Evolutionary conservation across 768 basidiomycete genomes (phyloP), one percentile per base, ranked within the genome.

Genomic region (Trametes cingulata): DNA sequence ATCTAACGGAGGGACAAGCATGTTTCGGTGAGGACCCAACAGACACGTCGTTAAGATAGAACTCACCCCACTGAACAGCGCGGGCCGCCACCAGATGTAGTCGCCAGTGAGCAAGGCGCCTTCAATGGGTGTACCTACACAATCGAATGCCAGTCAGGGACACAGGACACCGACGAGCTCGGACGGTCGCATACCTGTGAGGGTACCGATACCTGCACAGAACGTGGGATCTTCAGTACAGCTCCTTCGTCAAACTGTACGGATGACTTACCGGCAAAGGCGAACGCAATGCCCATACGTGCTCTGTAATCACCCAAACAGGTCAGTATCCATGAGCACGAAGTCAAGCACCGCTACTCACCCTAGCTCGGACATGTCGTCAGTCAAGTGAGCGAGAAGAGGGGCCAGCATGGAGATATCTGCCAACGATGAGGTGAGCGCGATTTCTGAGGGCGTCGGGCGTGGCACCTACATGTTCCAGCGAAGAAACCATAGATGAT

Each of bases 81-180:
- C 61, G 6, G 68, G 43, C 76, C 79, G 33, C 73, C 61, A 66
- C 67, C 65, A 67, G 19, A 47, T 42, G 49, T 63, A 77, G 64
- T 64, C 40, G 27, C 40, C 39, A 10, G 76, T 75, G 29, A 82
- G 70, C 17, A 85, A 65, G 0, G 81, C 81, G 17, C 84, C 83
- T 24, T 77, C 76, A 47, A 85, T 78, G 0, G 83, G 84, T 52
- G 79, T 81, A 3, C 83, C 83, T 12, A 76, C 80, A 25, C 80
- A 67, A 40, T 78, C 60, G 8, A 22, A 22, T n/a, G n/a, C n/a
- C n/a, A n/a, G n/a, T n/a, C n/a, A 9, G 35, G 8, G 8, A 3
- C 10, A 36, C 27, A 36, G 48, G 8, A n/a, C 6, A 39, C 19
- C 46, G 27, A 42, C 8, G 13, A 15, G n/a, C n/a, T n/a, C n/a